A percentile compares a stretch with the other conserved stretches of the same genome.
phyloP scores from a whole-genome alignment of 805 yeast species.

The Candida yuanshanica region DNA sequence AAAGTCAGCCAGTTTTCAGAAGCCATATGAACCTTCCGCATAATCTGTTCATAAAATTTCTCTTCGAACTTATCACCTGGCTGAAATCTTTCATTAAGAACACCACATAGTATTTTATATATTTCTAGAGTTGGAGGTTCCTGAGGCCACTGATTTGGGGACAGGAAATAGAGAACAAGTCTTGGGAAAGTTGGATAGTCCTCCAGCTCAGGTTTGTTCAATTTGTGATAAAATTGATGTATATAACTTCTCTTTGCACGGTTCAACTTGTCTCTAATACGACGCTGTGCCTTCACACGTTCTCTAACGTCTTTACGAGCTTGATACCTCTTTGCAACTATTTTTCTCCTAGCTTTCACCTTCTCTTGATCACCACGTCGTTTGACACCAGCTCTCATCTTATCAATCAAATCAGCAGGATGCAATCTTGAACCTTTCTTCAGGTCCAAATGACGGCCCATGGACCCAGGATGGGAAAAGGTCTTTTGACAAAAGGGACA shows the following conservation, averaged over 20 bases:
- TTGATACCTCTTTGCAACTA: conserved; percentile 39
- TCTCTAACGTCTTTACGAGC: conserved; percentile 43
- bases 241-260: conserved; percentile 35
- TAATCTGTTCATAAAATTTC: conserved; percentile 22
- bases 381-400: conserved; percentile 42
- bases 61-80: conserved; percentile 7
- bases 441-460: conserved; percentile 54
- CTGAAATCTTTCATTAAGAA: conserved; percentile 21
- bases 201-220: conserved; percentile 35
- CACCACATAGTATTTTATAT: conserved; percentile 28
- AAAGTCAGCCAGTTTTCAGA: conserved; percentile 40
- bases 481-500: conserved; percentile 49
- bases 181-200: conserved; percentile 45
- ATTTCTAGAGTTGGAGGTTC: conserved; percentile 47
- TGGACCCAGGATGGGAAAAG: conserved; percentile 52
- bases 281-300: conserved; percentile 39
- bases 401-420: conserved; percentile 43
- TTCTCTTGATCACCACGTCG: conserved; percentile 42
- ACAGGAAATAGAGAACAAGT: conserved; percentile 40
- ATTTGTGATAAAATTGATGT: conserved; percentile 28
- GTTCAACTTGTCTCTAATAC: conserved; percentile 34
- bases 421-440: conserved; percentile 48
- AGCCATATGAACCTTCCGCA: conserved; percentile 37
- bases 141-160: conserved; percentile 44
- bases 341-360: conserved; percentile 34